A percentile compares a stretch with the other conserved stretches of the same genome.
These are phyloP conservation scores for Lyophyllum shimeji DNA, from an alignment of 768 basidiomycete species.

Conservation along the genomic window DNA sequence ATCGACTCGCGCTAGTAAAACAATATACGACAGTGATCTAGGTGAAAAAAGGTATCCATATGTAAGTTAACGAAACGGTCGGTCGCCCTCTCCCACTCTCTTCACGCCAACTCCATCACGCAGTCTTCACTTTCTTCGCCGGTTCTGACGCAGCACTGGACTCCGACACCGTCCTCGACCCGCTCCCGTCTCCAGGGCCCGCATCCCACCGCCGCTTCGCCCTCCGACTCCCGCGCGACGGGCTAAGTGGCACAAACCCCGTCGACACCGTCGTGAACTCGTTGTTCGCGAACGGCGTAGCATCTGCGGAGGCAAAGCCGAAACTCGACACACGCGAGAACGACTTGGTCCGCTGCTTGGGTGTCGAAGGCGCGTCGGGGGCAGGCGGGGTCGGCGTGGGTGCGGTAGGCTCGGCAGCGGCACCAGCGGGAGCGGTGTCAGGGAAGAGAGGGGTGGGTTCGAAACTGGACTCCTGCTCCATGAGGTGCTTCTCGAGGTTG, in stretches of 20 bases:
- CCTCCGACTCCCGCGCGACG: slow-evolving; percentile 19
- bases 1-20: neutral
- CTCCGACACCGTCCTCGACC: neutral
- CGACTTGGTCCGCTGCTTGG: slow-evolving; percentile 18
- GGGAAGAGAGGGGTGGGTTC: neutral
- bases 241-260: slow-evolving; percentile 32
- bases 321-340: slow-evolving; percentile 25
- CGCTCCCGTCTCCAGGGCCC: neutral
- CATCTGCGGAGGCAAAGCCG: slow-evolving; percentile 19
- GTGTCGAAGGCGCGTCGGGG: slow-evolving; percentile 37
- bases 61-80: no score
- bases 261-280: slow-evolving; percentile 47
- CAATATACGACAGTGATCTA: neutral
- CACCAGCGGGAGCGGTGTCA: neutral
- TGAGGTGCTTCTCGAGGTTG: no score
- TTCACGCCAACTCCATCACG: neutral
- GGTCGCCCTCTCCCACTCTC: no score
- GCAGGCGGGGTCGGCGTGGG: slow-evolving; percentile 31
- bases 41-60: neutral
- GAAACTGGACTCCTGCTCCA: slow-evolving; percentile 9
- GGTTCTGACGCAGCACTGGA: neutral
- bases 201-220: slow-evolving; percentile 10
- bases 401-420: neutral
- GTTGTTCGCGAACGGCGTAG: slow-evolving; percentile 37
- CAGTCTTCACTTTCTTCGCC: neutral